Evolutionary conservation across 108 stramenopile genomes (phyloP).

Genomic region (Cyclotella cryptica): DNA sequence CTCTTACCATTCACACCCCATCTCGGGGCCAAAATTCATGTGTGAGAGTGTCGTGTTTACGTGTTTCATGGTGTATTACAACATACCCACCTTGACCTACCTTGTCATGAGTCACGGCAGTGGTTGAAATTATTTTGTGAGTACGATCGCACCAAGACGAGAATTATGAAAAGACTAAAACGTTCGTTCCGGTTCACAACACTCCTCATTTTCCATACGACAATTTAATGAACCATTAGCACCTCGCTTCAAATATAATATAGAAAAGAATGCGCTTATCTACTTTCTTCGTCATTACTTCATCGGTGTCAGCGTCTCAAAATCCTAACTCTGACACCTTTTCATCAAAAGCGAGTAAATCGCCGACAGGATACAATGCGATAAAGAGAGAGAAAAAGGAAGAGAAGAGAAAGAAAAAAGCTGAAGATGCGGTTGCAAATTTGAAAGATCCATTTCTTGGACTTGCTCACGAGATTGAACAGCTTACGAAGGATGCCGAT

Average conservation of each 20-base stretch:
- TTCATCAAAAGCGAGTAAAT: not conserved
- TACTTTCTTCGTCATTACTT: not conserved
- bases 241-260: not conserved
- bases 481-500: not conserved
- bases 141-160: too few relatives aligned
- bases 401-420: constrained; percentile 5
- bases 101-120: not conserved
- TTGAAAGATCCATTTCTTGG: not conserved
- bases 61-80: too few relatives aligned
- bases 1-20: too few relatives aligned
- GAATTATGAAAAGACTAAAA: too few relatives aligned
- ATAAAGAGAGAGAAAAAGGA: not conserved
- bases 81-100: too few relatives aligned
- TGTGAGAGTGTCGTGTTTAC: too few relatives aligned
- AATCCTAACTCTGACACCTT: not conserved
- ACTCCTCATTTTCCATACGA: too few relatives aligned
- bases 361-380: not conserved
- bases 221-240: not conserved
- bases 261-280: not conserved
- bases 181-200: too few relatives aligned
- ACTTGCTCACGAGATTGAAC: not conserved
- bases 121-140: not conserved
- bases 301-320: not conserved
- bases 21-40: too few relatives aligned
- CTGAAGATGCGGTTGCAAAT: not conserved